Base-by-base conservation (phyloP, 306 rosid genomes). In the Senna tora region DNA sequence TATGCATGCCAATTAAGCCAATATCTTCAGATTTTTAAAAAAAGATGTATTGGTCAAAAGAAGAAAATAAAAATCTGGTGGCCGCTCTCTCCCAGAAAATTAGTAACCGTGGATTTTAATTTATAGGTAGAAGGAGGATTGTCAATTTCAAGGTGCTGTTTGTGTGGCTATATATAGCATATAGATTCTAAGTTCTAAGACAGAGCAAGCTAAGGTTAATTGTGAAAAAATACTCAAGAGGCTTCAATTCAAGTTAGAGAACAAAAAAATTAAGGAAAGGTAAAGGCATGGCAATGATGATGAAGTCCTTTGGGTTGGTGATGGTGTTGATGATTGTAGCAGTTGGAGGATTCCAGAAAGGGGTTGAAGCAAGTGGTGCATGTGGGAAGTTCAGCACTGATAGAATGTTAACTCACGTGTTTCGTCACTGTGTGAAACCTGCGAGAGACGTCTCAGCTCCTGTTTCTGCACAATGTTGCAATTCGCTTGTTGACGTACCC, bases 401-500 rank as follows among this genome's bases (percentile, higher is more conserved):
- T 2, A 70, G 75, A 34, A 52, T 68, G 20, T 5, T 68, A 12
- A 68, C 73, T 4, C 61, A 52, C 7, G 13, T 5, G 33, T 60
- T 68, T 46, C 32, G 73, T 2, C 73, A 68, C 30, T 68, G 73
- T 9, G 21, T 33, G 15, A 68, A 68, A 19, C 8, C 73, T 0
- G 73, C 62, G 1, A 7, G 50, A 5, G 20, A 52, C 50, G 42
- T 2, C 36, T 0, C 13, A 1, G 36, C 11, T 10, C 50, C 61
- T 0, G 73, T 68, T 8, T 52, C 73, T 1, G 0, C 17, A 3
- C 10, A 32, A 30, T 67, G 72, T 46, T 67, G 61, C 72, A 5
- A 67, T 0, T 22, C 4, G 7, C 41, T 65, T 1, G 15, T 6
- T 1, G 15, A 25, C 6, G 57, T 68, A 0, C 19, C 32, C 49